These are phyloP conservation scores for Geotrichum fermentans DNA, from an alignment of 1,139 yeast species.

Conservation along the genomic window DNA sequence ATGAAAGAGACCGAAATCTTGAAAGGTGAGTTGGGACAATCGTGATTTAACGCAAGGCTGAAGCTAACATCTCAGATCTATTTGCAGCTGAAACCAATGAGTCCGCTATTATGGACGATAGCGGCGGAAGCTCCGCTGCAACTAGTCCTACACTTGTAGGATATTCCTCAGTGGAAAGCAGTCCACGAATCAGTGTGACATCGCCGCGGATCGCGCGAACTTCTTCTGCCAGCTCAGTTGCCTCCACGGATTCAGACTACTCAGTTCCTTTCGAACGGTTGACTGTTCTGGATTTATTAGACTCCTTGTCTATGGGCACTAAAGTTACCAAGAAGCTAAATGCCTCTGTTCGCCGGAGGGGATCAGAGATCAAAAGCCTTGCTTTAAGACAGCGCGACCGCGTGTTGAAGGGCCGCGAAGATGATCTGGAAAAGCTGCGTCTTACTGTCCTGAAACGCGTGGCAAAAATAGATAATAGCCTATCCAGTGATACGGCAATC, in stretches of 20 bases:
- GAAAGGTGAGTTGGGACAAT: background rate
- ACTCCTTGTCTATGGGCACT: conserved; percentile 35
- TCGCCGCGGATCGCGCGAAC: conserved; percentile 1
- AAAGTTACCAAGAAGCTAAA: conserved; percentile 31
- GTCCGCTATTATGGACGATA: background rate
- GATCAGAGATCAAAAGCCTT: conserved; percentile 31
- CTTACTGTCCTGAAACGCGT: conserved; percentile 38
- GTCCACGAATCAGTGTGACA: background rate
- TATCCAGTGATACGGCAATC: conserved; percentile 37
- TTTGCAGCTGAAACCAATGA: conserved; percentile 2
- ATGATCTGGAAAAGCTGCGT: conserved; percentile 36
- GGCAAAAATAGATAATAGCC: conserved; percentile 53
- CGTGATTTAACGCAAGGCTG: background rate
- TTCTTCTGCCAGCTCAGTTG: conserved; percentile 25
- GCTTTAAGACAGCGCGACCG: conserved; percentile 32
- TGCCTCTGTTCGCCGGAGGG: conserved; percentile 30
- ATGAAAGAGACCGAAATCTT: background rate
- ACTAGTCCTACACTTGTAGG: background rate
- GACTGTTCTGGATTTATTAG: conserved; percentile 35
- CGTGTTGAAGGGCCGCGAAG: conserved; percentile 29
- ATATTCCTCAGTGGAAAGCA: background rate
- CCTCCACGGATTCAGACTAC: conserved; percentile 25
- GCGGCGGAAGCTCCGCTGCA: background rate
- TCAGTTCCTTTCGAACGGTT: conserved; percentile 29
- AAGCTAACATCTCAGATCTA: background rate